Base-by-base conservation (phyloP, 2,329 filamentous ascomycete species). In the Stachybotrys echinatus region DNA sequence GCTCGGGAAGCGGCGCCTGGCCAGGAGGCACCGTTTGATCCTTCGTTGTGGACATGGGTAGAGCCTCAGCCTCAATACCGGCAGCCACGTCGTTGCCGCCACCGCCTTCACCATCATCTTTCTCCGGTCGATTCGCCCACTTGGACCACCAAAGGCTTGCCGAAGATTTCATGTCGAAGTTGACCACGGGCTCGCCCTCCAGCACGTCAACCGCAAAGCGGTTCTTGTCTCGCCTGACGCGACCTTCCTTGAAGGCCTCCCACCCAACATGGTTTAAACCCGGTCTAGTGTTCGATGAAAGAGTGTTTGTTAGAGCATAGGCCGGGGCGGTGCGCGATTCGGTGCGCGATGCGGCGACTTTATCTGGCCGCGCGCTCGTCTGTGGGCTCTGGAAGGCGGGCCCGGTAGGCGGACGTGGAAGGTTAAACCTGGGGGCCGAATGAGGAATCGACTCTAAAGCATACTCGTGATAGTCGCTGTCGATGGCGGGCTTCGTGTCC, bases 1-100 rank as follows among this genome's bases (percentile, higher is more conserved):
- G 23, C 42, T 53, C 51, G 10, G 51, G 49, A 7, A 52, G 38
- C 7, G 38, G 38, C 7, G 7, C 38, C 7, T 40, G 38, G 7
- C 38, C 38, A 8, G 38, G 18, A 8, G 7, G 7, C 7, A 40
- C 38, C n/a, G 12, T 7, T 17, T 40, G n/a, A n/a, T n/a, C n/a
- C n/a, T n/a, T n/a, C n/a, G n/a, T n/a, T n/a, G n/a, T n/a, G n/a
- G n/a, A n/a, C n/a, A n/a, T n/a, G n/a, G n/a, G n/a, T n/a, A n/a
- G n/a, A n/a, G n/a, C n/a, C 38, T 40, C n/a, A 17, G 38, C 7
- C 38, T 40, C 38, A 17, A 17, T 17, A 40, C 7, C 38, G 38
- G 38, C 38, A 40, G n/a, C 7, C 38, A 8, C 38, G 18, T 40
- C 38, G 7, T 40, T 7, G n/a, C 38, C 17, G 38, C 7, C 38